These are phyloP conservation scores for Syzygium jambos DNA, from an alignment of 345 rosid species.

Conservation along the genomic window DNA sequence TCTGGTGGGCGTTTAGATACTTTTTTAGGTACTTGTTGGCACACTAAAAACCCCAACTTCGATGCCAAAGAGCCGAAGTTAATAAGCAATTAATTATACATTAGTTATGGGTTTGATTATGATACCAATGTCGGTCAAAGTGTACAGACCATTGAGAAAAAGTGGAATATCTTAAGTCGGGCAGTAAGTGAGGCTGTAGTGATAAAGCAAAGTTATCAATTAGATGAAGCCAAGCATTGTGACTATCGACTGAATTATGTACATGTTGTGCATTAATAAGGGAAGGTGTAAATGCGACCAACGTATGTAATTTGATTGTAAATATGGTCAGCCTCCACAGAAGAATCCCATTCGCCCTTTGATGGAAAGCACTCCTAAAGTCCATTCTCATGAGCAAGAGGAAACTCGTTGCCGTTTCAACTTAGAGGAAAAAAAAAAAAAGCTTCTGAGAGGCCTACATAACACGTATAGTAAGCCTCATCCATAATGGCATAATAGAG, in stretches of 20 bases:
- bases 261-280: background rate
- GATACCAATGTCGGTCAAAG: background rate
- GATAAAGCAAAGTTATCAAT: background rate
- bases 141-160: background rate
- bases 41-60: background rate
- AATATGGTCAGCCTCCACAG: background rate
- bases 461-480: no score
- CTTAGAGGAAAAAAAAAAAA: background rate
- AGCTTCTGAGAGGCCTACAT: background rate
- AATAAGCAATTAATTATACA: background rate
- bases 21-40: background rate
- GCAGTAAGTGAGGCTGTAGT: background rate
- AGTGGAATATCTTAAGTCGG: background rate
- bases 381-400: background rate
- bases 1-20: background rate
- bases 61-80: background rate
- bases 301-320: background rate
- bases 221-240: background rate
- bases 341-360: background rate
- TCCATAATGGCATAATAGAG: no score
- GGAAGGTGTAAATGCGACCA: background rate
- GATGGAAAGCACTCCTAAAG: background rate
- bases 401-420: background rate
- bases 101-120: background rate
- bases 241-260: background rate